phyloP scores from a whole-genome alignment of 176 grass and related monocot genomes.

The Hordeum marinum region DNA sequence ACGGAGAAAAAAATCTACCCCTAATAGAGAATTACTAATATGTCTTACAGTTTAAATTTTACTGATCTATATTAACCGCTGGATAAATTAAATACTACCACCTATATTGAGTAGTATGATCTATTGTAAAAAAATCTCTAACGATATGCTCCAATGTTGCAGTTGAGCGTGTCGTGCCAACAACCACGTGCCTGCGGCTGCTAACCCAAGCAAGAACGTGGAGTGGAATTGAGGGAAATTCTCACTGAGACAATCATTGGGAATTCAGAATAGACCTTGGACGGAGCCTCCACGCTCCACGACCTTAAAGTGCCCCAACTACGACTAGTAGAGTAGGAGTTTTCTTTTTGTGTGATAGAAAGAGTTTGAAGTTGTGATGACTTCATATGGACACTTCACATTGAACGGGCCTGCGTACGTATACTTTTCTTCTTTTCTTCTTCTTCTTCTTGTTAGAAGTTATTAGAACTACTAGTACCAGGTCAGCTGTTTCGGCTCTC shows the following conservation, averaged over 20 bases:
- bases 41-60: too few species aligned
- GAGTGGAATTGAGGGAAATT: not conserved
- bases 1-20: too few species aligned
- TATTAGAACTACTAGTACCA: too few species aligned
- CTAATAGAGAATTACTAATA: too few species aligned
- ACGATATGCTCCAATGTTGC: not conserved
- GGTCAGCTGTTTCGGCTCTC: not conserved
- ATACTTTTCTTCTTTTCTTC: not conserved
- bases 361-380: not conserved
- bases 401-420: not conserved
- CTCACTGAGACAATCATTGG: not conserved
- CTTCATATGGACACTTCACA: not conserved
- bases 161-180: not conserved
- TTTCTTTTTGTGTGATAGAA: not conserved
- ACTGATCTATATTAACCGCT: too few species aligned
- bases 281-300: not conserved
- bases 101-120: too few species aligned
- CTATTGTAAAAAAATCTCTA: not conserved
- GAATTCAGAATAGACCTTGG: not conserved
- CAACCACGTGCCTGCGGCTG: not conserved
- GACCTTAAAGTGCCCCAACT: not conserved
- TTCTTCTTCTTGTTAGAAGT: not conserved
- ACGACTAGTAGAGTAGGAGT: not conserved
- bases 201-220: not conserved
- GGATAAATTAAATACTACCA: too few species aligned